Evolutionary conservation across 2,329 filamentous ascomycete species (phyloP).

Genomic region (Pseudogymnoascus sp.): DNA sequence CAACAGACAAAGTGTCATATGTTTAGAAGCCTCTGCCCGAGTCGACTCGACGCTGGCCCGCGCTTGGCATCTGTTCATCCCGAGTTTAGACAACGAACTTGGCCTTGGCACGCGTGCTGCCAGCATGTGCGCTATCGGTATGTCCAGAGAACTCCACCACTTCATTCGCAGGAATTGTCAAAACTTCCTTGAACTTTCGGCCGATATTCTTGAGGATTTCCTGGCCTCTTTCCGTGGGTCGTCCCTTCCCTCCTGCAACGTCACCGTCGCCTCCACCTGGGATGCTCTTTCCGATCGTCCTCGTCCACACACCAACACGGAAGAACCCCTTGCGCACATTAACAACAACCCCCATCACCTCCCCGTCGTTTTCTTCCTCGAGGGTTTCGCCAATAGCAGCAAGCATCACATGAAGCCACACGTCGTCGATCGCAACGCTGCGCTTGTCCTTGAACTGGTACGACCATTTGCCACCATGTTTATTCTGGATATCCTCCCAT

Average conservation of each 20-base stretch:
- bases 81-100: slow-evolving; percentile 71
- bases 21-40: slow-evolving; percentile 5
- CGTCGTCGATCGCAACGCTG: slow-evolving; percentile 80
- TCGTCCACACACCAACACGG: slow-evolving; percentile 95
- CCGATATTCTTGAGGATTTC: slow-evolving; percentile 81
- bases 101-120: slow-evolving; percentile 91
- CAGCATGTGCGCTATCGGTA: slow-evolving; percentile 85
- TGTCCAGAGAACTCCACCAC: slow-evolving; percentile 92
- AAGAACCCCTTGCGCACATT: slow-evolving; percentile 98
- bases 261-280: slow-evolving; percentile 68
- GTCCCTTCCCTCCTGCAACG: slow-evolving; percentile 68
- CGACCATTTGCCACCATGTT: slow-evolving; percentile 98
- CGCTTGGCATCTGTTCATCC: background rate
- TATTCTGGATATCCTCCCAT: slow-evolving; percentile 98
- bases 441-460: slow-evolving; percentile 98
- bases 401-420: slow-evolving; percentile 97
- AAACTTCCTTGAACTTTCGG: slow-evolving; percentile 82
- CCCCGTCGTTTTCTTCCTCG: slow-evolving; percentile 92
- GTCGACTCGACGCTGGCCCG: background rate
- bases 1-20: slow-evolving; percentile 5
- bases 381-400: slow-evolving; percentile 95
- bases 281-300: slow-evolving; percentile 80
- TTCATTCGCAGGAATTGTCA: slow-evolving; percentile 71
- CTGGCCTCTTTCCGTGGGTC: slow-evolving; percentile 73
- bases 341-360: slow-evolving; percentile 98